phyloP scores from a whole-genome alignment of 331 rosid genomes.

The Spiraea crenata region DNA sequence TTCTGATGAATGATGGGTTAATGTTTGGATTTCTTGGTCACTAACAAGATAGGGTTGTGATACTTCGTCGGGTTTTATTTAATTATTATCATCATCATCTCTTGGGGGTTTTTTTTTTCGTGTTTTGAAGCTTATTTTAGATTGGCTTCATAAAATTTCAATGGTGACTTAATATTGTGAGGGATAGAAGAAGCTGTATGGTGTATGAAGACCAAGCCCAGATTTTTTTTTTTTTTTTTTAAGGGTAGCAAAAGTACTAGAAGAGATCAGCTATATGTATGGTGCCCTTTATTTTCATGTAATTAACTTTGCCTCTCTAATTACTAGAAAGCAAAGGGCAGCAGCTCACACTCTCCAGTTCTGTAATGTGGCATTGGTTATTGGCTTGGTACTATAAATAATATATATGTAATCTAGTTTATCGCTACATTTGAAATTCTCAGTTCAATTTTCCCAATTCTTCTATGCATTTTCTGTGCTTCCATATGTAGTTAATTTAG shows the following conservation, averaged over 20 bases:
- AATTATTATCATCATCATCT: background rate
- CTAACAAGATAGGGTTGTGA: conserved; percentile 40
- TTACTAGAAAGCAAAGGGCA: conserved; percentile 17
- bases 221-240: conserved; percentile 12
- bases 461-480: too few relatives aligned
- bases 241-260: conserved; percentile 29
- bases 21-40: conserved; percentile 46
- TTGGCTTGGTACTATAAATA: conserved; percentile 28
- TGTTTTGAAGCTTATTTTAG: conserved; percentile 52
- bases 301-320: conserved; percentile 26
- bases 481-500: conserved; percentile 24
- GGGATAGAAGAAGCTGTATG: conserved; percentile 16
- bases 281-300: conserved; percentile 26
- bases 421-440: too few relatives aligned
- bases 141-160: conserved; percentile 39
- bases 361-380: conserved; percentile 19
- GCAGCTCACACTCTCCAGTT: background rate
- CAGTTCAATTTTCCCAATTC: too few relatives aligned
- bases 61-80: conserved; percentile 24
- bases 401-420: conserved; percentile 28
- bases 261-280: conserved; percentile 1
- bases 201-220: conserved; percentile 28
- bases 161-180: conserved; percentile 2
- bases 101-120: background rate
- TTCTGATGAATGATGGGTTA: conserved; percentile 27